phyloP scores from a whole-genome alignment of 108 stramenopile genomes.

The Cyclotella baltica region DNA sequence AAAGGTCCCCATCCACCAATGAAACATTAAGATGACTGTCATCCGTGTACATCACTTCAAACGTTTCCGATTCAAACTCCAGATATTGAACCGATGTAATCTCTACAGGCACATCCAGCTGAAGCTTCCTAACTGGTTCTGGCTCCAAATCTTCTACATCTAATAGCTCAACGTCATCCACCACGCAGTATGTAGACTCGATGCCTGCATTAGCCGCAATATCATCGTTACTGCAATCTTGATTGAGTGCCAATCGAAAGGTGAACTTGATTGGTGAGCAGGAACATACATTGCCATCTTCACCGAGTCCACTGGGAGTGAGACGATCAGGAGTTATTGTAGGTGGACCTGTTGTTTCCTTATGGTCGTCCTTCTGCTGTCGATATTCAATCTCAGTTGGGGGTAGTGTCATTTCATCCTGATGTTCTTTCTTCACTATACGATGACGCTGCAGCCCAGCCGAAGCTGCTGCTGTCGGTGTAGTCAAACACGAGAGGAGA shows the following conservation, averaged over 20 bases:
- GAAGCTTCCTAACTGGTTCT: slow-evolving; percentile 6
- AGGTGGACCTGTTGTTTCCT: neutral
- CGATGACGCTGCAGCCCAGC: slow-evolving; percentile 1
- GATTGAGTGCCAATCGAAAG: slow-evolving; percentile 20
- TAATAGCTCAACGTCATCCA: slow-evolving; percentile 5
- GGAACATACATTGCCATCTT: slow-evolving; percentile 20
- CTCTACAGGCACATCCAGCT: slow-evolving; percentile 19
- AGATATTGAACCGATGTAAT: slow-evolving; percentile 48
- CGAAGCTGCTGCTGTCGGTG: neutral
- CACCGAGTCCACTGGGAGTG: neutral
- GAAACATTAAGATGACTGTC: slow-evolving; percentile 25
- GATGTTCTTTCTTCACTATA: neutral
- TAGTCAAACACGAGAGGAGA: neutral
- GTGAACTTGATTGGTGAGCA: slow-evolving; percentile 34
- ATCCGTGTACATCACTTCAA: slow-evolving; percentile 40
- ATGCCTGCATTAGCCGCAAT: slow-evolving; percentile 27
- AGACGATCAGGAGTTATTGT: neutral
- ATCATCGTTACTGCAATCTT: slow-evolving; percentile 27
- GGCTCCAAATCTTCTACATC: neutral
- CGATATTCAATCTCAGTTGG: too few relatives aligned
- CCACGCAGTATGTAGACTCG: slow-evolving; percentile 21
- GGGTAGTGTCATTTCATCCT: neutral
- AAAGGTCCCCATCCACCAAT: slow-evolving; percentile 10
- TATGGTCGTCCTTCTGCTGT: neutral
- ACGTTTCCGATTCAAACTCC: slow-evolving; percentile 27